Conservation (phyloP, 202 grass and related monocot species). For the Carex arenaria region DNA sequence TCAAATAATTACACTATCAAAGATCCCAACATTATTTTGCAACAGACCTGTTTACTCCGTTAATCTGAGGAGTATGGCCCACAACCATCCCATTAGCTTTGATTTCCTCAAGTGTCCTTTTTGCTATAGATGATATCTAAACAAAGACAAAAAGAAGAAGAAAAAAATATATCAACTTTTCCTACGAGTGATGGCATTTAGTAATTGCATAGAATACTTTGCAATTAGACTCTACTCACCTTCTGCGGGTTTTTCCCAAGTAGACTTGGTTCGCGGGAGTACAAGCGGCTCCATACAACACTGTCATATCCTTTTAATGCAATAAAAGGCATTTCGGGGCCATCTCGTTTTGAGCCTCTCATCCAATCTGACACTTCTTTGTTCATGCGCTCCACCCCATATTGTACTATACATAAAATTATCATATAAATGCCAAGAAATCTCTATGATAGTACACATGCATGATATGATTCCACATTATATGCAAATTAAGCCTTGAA, state of each 20-base stretch:
- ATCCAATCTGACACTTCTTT: slow-evolving; percentile 82
- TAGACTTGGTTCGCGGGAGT: slow-evolving; percentile 58
- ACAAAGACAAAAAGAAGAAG: neutral
- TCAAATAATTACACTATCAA: neutral
- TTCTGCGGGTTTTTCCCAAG: slow-evolving; percentile 32
- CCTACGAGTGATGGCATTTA: neutral
- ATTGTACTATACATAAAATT: slow-evolving; percentile 44
- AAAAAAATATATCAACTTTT: slow-evolving; percentile 23
- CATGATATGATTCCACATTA: neutral
- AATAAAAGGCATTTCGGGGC: slow-evolving; percentile 58
- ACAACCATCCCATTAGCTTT: slow-evolving; percentile 92
- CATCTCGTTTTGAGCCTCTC: slow-evolving; percentile 42
- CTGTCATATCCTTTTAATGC: slow-evolving; percentile 88
- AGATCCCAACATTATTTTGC: neutral
- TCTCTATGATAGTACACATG: neutral
- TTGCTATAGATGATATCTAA: slow-evolving; percentile 76
- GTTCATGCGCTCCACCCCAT: slow-evolving; percentile 84
- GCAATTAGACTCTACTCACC: slow-evolving; percentile 29
- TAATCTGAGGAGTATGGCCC: slow-evolving; percentile 82
- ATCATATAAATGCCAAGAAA: neutral
- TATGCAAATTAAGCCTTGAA: neutral
- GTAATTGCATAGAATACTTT: slow-evolving; percentile 11
- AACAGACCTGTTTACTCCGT: slow-evolving; percentile 72
- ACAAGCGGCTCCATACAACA: slow-evolving; percentile 79
- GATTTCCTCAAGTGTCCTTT: slow-evolving; percentile 61